A percentile compares a stretch with the other conserved stretches of the same genome.
Conservation (phyloP, 164 flowering plant genomes). For the Cinnamomum chago region DNA sequence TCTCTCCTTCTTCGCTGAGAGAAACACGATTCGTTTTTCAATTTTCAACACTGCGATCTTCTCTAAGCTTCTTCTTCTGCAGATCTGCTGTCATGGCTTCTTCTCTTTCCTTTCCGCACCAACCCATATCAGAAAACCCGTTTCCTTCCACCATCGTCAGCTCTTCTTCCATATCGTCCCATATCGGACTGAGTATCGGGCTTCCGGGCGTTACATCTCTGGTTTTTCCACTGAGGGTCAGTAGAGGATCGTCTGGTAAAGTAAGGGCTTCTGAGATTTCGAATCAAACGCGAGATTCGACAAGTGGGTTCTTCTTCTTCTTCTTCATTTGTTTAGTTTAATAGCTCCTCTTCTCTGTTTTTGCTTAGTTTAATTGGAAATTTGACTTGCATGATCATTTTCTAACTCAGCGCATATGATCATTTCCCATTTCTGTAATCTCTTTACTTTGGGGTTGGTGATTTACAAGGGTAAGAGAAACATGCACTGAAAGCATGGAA, state of each 20-base stretch:
- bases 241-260: conserved; percentile 16
- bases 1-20: too few relatives aligned
- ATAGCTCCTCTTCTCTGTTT: too few relatives aligned
- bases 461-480: too few relatives aligned
- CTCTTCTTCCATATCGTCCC: conserved; percentile 9
- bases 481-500: too few relatives aligned
- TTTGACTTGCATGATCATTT: too few relatives aligned
- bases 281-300: conserved; percentile 18
- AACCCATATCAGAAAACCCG: conserved; percentile 21
- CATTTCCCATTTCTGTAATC: too few relatives aligned
- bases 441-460: too few relatives aligned
- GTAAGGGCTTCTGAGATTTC: conserved; percentile 17
- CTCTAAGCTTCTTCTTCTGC: background rate
- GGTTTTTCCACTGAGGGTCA: conserved; percentile 7
- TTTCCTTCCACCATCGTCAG: conserved; percentile 1
- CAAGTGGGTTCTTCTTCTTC: conserved; percentile 17
- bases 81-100: conserved; percentile 32
- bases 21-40: too few relatives aligned
- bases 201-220: conserved; percentile 11
- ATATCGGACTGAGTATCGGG: conserved; percentile 16
- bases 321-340: background rate
- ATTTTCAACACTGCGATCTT: background rate
- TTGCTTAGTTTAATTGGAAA: too few relatives aligned
- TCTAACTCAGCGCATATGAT: too few relatives aligned
- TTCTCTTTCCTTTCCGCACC: conserved; percentile 13